phyloP scores from a whole-genome alignment of 2,329 filamentous ascomycete genomes.

The Pyrenophora teres region DNA sequence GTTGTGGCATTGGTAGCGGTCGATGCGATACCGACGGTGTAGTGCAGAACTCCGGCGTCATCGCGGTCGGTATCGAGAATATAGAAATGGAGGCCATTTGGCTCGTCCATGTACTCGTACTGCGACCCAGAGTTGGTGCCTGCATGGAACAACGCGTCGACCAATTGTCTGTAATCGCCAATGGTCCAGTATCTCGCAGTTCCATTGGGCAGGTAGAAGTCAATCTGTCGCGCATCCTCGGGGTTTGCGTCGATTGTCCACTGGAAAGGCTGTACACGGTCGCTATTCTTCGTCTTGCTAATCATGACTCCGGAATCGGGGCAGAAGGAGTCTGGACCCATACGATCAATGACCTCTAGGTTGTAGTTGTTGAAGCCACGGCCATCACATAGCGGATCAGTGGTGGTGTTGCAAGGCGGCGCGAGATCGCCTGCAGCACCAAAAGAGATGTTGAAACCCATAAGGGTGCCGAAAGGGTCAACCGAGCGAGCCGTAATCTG shows the following conservation, averaged over 20 bases:
- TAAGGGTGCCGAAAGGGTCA: conserved; percentile 48
- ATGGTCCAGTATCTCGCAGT: conserved; percentile 54
- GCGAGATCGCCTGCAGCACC: conserved; percentile 50
- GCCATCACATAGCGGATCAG: conserved; percentile 58
- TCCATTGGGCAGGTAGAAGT: conserved; percentile 58
- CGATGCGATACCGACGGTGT: conserved; percentile 55
- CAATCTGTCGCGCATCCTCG: conserved; percentile 56
- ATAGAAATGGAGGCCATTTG: conserved; percentile 58
- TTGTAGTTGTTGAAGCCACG: conserved; percentile 59
- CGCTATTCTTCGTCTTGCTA: conserved; percentile 57
- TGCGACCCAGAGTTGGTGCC: conserved; percentile 58
- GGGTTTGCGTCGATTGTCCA: conserved; percentile 62
- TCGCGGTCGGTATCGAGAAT: conserved; percentile 52
- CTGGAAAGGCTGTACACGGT: conserved; percentile 54
- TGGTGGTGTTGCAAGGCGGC: conserved; percentile 50
- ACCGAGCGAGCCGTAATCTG: conserved; percentile 56
- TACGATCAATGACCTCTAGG: conserved; percentile 59
- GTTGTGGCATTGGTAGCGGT: conserved; percentile 45
- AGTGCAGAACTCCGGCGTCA: conserved; percentile 52
- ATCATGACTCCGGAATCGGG: conserved; percentile 60
- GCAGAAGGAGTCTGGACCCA: conserved; percentile 60
- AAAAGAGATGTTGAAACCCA: conserved; percentile 56
- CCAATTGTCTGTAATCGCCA: conserved; percentile 60
- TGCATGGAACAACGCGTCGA: conserved; percentile 61
- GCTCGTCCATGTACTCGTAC: conserved; percentile 55